Evolutionary conservation across 2,329 filamentous ascomycete species (phyloP).

Genomic region (Chaetoscypha palmicola): DNA sequence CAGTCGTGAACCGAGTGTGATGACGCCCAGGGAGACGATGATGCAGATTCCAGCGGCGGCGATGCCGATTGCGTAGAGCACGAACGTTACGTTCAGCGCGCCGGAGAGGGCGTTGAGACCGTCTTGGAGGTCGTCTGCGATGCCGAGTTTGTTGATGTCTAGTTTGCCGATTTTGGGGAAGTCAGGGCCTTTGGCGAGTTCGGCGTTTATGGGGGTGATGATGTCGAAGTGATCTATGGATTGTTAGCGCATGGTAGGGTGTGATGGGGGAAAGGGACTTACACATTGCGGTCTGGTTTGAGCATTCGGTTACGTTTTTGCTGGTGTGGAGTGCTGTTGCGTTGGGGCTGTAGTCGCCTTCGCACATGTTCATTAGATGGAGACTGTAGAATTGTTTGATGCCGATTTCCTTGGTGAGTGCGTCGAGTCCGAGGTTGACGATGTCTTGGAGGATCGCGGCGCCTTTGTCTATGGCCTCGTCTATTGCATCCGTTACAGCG

Average conservation of each 20-base stretch:
- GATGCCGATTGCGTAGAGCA: slow-evolving; percentile 53
- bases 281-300: slow-evolving; percentile 45
- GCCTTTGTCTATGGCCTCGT: too few species aligned
- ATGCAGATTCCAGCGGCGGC: slow-evolving; percentile 44
- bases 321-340: slow-evolving; percentile 33
- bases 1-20: slow-evolving; percentile 39
- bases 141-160: slow-evolving; percentile 45
- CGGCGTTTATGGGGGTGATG: slow-evolving; percentile 39
- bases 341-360: slow-evolving; percentile 35
- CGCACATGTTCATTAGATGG: slow-evolving; percentile 55
- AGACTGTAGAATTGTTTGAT: slow-evolving; percentile 55
- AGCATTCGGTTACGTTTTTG: slow-evolving; percentile 49
- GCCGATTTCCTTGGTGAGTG: slow-evolving; percentile 41
- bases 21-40: slow-evolving; percentile 37
- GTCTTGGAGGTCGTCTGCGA: slow-evolving; percentile 48
- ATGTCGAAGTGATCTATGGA: slow-evolving; percentile 46
- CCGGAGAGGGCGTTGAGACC: slow-evolving; percentile 44
- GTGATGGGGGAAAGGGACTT: slow-evolving; percentile 9
- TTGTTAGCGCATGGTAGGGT: slow-evolving; percentile 1
- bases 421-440: slow-evolving; percentile 32
- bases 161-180: slow-evolving; percentile 27
- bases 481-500: neutral
- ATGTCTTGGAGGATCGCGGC: slow-evolving; percentile 23
- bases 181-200: slow-evolving; percentile 37
- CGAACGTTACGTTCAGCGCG: slow-evolving; percentile 45